Percentiles rank a stretch among this genome's conserved stretches.
Evolutionary conservation across 495 filamentous ascomycete genomes (phyloP).

Genomic region (Cryomyces antarcticus): DNA sequence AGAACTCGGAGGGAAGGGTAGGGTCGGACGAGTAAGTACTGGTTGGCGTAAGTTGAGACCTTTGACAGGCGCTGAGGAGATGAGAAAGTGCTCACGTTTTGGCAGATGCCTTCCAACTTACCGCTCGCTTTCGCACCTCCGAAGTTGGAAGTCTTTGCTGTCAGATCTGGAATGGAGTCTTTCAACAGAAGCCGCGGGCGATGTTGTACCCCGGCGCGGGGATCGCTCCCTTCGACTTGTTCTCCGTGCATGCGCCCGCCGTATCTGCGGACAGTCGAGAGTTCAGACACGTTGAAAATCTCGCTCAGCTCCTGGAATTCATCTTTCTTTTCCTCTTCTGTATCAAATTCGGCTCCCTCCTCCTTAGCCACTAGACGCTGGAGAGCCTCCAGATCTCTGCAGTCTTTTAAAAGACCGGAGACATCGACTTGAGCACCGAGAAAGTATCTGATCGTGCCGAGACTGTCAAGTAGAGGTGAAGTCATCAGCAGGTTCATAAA

Average conservation of each 20-base stretch:
- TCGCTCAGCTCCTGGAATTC: constrained; percentile 37
- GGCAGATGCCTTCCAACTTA: constrained; percentile 13
- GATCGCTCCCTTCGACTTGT: constrained; percentile 22
- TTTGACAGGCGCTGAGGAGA: too few species aligned
- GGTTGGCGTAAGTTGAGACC: too few species aligned
- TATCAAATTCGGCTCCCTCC: too few species aligned
- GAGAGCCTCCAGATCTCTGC: constrained; percentile 34
- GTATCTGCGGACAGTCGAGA: constrained; percentile 32
- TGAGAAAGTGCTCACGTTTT: constrained; percentile 12
- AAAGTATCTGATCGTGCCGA: constrained; percentile 38
- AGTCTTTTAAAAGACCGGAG: constrained; percentile 39
- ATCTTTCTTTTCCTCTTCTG: constrained; percentile 19
- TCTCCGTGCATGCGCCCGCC: constrained; percentile 36
- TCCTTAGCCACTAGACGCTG: too few species aligned
- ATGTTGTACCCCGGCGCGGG: constrained; percentile 19
- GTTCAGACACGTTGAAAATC: constrained; percentile 39
- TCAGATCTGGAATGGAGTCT: constrained; percentile 8
- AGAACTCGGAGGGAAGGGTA: constrained; percentile 39
- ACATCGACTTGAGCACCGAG: constrained; percentile 49
- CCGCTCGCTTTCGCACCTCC: constrained; percentile 7
- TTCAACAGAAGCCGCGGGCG: constrained; percentile 20
- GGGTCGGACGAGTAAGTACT: constrained; percentile 25
- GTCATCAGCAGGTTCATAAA: constrained; percentile 49
- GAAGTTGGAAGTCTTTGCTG: neutral
- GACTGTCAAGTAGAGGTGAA: constrained; percentile 39